phyloP scores from a whole-genome alignment of 805 yeast species.

The Saturnispora saitoi region DNA sequence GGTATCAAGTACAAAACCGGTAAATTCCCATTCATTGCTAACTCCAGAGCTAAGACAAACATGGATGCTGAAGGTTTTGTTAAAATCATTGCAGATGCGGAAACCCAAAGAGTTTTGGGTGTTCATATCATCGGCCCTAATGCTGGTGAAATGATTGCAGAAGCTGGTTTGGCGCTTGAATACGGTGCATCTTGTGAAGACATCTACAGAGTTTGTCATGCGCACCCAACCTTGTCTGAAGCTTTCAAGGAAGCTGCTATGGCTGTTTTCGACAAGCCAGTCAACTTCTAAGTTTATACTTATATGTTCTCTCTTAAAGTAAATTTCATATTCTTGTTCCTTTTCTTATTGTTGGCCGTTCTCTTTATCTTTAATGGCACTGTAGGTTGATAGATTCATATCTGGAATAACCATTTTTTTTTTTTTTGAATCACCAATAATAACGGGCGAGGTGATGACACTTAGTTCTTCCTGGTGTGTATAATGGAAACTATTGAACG shows the following conservation, averaged over 20 bases:
- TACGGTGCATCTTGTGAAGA: conserved; percentile 99
- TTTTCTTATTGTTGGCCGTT: neutral
- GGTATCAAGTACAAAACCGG: conserved; percentile 91
- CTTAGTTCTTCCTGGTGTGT: neutral
- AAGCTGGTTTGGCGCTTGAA: conserved; percentile 94
- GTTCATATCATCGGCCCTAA: conserved; percentile 96
- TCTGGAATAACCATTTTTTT: no score
- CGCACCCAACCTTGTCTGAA: conserved; percentile 97
- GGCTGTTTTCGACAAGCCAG: conserved; percentile 85
- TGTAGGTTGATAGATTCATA: no score
- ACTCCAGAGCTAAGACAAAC: conserved; percentile 99
- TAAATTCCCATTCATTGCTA: conserved; percentile 97
- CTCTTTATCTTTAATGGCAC: no score
- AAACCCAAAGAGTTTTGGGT: conserved; percentile 93
- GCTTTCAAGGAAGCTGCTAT: conserved; percentile 97
- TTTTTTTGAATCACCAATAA: no score
- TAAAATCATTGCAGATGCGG: conserved; percentile 91
- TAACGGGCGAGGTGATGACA: conserved; percentile 1
- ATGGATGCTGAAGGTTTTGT: conserved; percentile 96
- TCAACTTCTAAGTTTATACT: conserved; percentile 52
- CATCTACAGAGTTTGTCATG: conserved; percentile 94
- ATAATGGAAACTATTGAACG: conserved; percentile 4
- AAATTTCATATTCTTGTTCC: neutral
- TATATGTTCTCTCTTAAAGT: neutral
- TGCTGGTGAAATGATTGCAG: conserved; percentile 99